Conservation (phyloP, 768 basidiomycete genomes). For the Chlorophyllum brunneum region DNA sequence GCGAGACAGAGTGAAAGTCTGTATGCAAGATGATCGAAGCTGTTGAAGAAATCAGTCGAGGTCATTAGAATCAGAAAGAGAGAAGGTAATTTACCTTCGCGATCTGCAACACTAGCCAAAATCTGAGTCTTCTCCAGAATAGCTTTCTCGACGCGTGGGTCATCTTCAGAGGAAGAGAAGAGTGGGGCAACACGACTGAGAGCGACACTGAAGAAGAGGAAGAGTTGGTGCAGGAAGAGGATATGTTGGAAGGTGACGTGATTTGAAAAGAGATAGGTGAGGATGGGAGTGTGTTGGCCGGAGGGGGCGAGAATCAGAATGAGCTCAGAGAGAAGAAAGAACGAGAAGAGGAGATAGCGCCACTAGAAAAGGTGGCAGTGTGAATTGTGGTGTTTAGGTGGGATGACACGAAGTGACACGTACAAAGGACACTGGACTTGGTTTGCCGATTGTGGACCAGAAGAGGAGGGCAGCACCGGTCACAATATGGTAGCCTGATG, state of each 20-base stretch:
- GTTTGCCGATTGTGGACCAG: conserved; percentile 57
- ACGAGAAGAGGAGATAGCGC: conserved; percentile 73
- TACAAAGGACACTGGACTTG: conserved; percentile 63
- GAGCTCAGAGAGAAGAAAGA: conserved; percentile 59
- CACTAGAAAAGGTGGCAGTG: conserved; percentile 41
- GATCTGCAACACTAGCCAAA: conserved; percentile 43
- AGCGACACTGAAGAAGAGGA: conserved; percentile 70
- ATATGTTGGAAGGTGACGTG: conserved; percentile 77
- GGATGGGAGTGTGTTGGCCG: conserved; percentile 32
- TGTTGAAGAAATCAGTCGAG: conserved; percentile 17
- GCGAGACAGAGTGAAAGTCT: conserved; percentile 50
- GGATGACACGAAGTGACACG: conserved; percentile 30
- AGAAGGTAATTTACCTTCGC: conserved; percentile 40
- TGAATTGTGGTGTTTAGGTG: conserved; percentile 9
- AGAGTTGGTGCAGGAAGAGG: conserved; percentile 71
- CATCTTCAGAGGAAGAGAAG: conserved; percentile 44
- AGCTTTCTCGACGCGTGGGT: conserved; percentile 31
- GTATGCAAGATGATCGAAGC: conserved; percentile 52
- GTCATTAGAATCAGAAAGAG: background rate
- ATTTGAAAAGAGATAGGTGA: conserved; percentile 54
- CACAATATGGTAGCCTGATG: conserved; percentile 65
- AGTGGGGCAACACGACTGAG: conserved; percentile 68
- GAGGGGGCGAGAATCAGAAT: conserved; percentile 61
- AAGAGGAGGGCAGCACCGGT: conserved; percentile 55
- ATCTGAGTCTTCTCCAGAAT: conserved; percentile 41